Percentiles rank a stretch among this genome's conserved stretches.
Evolutionary conservation across 441 rosid species (phyloP).

Genomic region (Erodium moschatum): DNA sequence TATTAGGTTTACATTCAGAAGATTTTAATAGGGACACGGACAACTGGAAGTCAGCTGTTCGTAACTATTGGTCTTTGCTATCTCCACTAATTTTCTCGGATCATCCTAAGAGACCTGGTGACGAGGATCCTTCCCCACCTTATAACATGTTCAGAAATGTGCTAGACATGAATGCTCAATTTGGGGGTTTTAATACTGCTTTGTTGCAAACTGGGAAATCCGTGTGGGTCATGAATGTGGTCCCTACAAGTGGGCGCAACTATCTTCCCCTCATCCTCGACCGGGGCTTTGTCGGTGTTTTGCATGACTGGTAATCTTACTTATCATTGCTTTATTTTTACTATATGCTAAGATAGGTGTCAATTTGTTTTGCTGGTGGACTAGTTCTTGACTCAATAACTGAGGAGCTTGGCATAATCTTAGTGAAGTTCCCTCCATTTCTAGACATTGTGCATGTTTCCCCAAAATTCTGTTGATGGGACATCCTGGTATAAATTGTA

Average conservation of each 20-base stretch:
- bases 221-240: slow-evolving; percentile 96
- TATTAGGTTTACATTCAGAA: slow-evolving; percentile 59
- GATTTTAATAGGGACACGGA: slow-evolving; percentile 55
- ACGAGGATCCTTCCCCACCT: slow-evolving; percentile 96
- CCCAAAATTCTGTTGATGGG: neutral
- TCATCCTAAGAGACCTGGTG: slow-evolving; percentile 98
- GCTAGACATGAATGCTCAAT: slow-evolving; percentile 90
- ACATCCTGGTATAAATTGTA: too few species aligned
- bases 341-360: neutral
- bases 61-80: slow-evolving; percentile 88
- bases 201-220: slow-evolving; percentile 70
- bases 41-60: slow-evolving; percentile 49
- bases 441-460: neutral
- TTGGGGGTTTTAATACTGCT: slow-evolving; percentile 84
- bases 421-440: neutral
- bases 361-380: neutral
- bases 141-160: slow-evolving; percentile 94
- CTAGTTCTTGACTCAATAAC: neutral
- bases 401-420: neutral
- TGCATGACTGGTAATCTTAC: slow-evolving; percentile 69
- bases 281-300: slow-evolving; percentile 84
- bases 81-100: slow-evolving; percentile 96
- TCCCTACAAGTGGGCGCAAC: slow-evolving; percentile 75
- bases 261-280: slow-evolving; percentile 79
- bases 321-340: neutral